Evolutionary conservation across 345 rosid genomes (phyloP), one percentile per base, ranked within the genome.

Genomic region (Brassica rapa): DNA sequence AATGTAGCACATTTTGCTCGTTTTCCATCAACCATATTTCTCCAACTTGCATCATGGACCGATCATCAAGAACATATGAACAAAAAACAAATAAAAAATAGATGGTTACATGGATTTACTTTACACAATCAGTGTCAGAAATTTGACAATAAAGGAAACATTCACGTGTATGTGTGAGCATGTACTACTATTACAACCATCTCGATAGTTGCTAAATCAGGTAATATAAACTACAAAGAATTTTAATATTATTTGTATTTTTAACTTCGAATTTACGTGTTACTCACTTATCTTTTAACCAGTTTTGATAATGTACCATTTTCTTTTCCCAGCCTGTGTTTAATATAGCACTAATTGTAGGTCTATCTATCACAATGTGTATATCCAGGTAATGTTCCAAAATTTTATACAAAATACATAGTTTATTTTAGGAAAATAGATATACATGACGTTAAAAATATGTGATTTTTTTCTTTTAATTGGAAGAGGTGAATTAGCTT

Each of bases 1-100:
- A 37, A 70, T 56, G 33, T 24, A 60, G 68, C 82, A 79, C 82
- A 83, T 82, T 77, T 86, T 72, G 25, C 62, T 80, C 83, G 73
- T 65, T 68, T 79, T 67, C 32, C 73, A 23, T 68, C 59, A 59
- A 39, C 10, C 59, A 27, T 25, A 24, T 76, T 25, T 59, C 66
- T 57, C 62, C 53, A 67, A 61, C 5, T 80, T 60, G 74, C 37
- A 30, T 11, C 49, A 60, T 68, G 21, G 78, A 53, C 74, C 65
- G 39, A 71, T 72, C 62, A 59, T 30, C n/a, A 72, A 72, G 0
- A 59, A 59, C 49, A 71, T 8, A 43, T 1, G 4, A 27, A 57
- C 27, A 41, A 6, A 25, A n/a, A 8, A 10, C 25, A 63, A 9
- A 75, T 8, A 41, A 5, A 41, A 25, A 25, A 2, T 33, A 70